A percentile compares a stretch with the other conserved stretches of the same genome.
phyloP scores from a whole-genome alignment of 2,329 filamentous ascomycete species.

The Hortaea werneckii region DNA sequence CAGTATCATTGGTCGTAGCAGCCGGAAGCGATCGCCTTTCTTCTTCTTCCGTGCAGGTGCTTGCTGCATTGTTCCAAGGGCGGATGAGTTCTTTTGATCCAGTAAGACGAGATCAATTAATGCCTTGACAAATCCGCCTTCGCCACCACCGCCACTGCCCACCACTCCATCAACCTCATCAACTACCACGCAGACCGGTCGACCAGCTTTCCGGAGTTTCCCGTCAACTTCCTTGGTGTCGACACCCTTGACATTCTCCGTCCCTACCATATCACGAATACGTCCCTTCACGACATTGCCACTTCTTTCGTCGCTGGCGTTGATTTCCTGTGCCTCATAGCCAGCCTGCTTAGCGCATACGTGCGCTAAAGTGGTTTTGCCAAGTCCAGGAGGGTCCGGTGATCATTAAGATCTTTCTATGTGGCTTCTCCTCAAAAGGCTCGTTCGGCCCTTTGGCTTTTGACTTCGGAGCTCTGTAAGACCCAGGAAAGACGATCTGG shows the following conservation, averaged over 20 bases:
- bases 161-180: slow-evolving; percentile 96
- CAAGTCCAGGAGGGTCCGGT: slow-evolving; percentile 88
- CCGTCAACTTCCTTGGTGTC: slow-evolving; percentile 44
- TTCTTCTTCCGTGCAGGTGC: slow-evolving; percentile 42
- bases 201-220: slow-evolving; percentile 61
- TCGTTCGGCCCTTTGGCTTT: slow-evolving; percentile 38
- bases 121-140: slow-evolving; percentile 92
- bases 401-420: slow-evolving; percentile 79
- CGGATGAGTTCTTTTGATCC: slow-evolving; percentile 68
- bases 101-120: slow-evolving; percentile 79
- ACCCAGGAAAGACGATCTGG: slow-evolving; percentile 75
- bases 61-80: slow-evolving; percentile 25
- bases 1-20: slow-evolving; percentile 79
- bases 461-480: slow-evolving; percentile 42
- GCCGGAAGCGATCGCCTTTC: slow-evolving; percentile 76
- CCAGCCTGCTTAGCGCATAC: slow-evolving; percentile 92
- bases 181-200: slow-evolving; percentile 84
- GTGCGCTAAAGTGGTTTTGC: slow-evolving; percentile 92
- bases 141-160: slow-evolving; percentile 66
- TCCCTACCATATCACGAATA: slow-evolving; percentile 84
- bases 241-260: slow-evolving; percentile 76
- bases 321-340: slow-evolving; percentile 94
- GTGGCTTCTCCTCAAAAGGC: slow-evolving; percentile 53
- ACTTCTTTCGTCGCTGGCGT: slow-evolving; percentile 91
- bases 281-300: slow-evolving; percentile 79